Evolutionary conservation across 768 basidiomycete genomes (phyloP), one percentile per base, ranked within the genome.

Genomic region (Candolleomyces efflorescens): DNA sequence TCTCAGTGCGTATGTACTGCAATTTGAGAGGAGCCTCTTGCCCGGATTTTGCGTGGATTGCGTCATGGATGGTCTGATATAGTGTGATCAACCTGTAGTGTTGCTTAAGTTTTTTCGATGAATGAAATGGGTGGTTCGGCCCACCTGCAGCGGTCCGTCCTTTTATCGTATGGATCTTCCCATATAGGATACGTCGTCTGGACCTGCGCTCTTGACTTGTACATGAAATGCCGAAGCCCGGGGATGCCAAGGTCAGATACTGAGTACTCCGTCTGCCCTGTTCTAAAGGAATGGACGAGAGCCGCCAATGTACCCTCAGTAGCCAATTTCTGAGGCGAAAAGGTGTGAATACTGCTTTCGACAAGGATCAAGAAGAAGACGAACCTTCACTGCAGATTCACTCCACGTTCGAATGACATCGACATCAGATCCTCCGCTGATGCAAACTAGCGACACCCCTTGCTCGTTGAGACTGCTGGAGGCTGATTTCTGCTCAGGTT

Each of bases 161-260:
- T 62, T 36, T 75, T 76, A 44, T 87, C 84, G 64, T 97, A 96
- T 5, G 90, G 90, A 17, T 90, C 91, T 67, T 94, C 92, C 70
- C 88, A 95, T n/a, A 71, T 68, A 3, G 97, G 94, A 61, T 79
- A 73, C 0, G 95, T 97, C 37, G 96, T 80, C 68, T 99, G 97
- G 18, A 99, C 94, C 64, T 92, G 84, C 6, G 82, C 76, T 12
- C 92, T 81, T 10, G 91, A 92, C 73, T 98, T 98, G 78, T 98
- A 98, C 49, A 98, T 74, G 67, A 98, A 99, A 70, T 99, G 97
- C 27, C 92, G 83, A 26, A 98, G 73, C 2, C 94, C 94, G 3
- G 93, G 93, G 61, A 96, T 87, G n/a, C 84, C 84, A 11, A 98
- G 73, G 55, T 90, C 87, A 2, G 85, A 84, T 55, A 87, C 82